A percentile compares a stretch with the other conserved stretches of the same genome.
phyloP scores from a whole-genome alignment of 768 basidiomycete genomes.

The Serpula lacrymans region DNA sequence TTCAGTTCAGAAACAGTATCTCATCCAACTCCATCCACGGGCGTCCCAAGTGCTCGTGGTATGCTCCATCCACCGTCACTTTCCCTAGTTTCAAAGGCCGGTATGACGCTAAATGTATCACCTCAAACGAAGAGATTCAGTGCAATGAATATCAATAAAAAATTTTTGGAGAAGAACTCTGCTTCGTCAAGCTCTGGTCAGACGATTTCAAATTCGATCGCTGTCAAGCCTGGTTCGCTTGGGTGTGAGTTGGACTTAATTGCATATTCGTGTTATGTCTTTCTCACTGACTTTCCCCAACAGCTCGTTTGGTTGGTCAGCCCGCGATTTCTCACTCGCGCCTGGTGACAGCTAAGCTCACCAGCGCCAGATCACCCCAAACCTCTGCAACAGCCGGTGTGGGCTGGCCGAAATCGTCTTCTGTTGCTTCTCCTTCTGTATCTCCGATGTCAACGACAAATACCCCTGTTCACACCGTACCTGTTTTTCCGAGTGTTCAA shows the following conservation, averaged over 20 bases:
- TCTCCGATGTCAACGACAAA: constrained; percentile 45
- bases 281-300: constrained; percentile 14
- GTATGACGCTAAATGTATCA: no score
- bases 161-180: constrained; percentile 89
- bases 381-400: constrained; percentile 54
- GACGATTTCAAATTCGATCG: constrained; percentile 38
- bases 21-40: no score
- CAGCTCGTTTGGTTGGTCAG: constrained; percentile 59
- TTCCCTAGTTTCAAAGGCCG: no score
- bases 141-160: constrained; percentile 92
- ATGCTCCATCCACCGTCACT: no score
- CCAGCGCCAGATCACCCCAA: constrained; percentile 58
- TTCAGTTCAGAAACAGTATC: no score
- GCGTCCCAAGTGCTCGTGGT: no score
- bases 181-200: constrained; percentile 49
- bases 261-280: constrained; percentile 8
- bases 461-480: constrained; percentile 28
- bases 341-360: constrained; percentile 85
- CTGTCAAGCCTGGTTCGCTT: constrained; percentile 49
- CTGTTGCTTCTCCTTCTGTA: constrained; percentile 62
- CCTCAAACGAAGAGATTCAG: constrained; percentile 82
- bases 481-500: constrained; percentile 34
- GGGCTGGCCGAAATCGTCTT: constrained; percentile 80
- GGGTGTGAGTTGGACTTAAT: constrained; percentile 49
- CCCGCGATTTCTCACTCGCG: constrained; percentile 64